Base-by-base conservation (phyloP, 768 basidiomycete species). In the Leccinum aurantiacum region DNA sequence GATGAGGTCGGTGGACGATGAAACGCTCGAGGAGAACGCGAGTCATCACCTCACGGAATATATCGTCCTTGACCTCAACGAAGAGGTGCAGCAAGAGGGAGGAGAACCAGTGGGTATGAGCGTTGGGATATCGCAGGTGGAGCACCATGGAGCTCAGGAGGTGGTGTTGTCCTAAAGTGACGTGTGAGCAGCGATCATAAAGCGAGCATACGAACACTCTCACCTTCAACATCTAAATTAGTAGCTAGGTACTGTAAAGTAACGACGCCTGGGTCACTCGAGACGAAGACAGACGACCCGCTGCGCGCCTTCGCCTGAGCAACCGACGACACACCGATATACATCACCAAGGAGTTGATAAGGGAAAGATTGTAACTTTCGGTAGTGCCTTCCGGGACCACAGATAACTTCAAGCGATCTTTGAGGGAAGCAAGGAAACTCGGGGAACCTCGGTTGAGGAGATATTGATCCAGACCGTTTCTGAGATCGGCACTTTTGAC, bases 71-170 rank as follows among this genome's bases (percentile, higher is more conserved):
- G 62, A 90, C 82, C 69, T 94, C 90, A 53, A 80, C 69, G 78
- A 98, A 98, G 48, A 96, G 84, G 72, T 94, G 85, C 55, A 98
- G 84, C 56, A 98, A 79, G 64, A 98, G 82, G 49, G 88, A 90
- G 72, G 90, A 92, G 82, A 96, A 98, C 94, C 95, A 99, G 74
- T 93, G 90, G 53, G 96, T 99, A 80, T 99, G 97, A 10, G 95
- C 92, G 69, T 95, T 97, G 33, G 97, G 96, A 81, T 96, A 98
- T 68, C 97, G 92, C 63, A 99, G 80, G 72, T 98, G 96, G 67
- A 95, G 84, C 48, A 93, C 90, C 74, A 96, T 88, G n/a, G 95
- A 87, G 66, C 88, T 93, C 65, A 98, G 78, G 64, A 98, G 81
- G 75, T 94, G 90, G 77, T 98, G 93, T 86, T 97, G 95, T 64